Evolutionary conservation across 192 early-diverging fungal species (phyloP).

Genomic region (Linderina pennispora): DNA sequence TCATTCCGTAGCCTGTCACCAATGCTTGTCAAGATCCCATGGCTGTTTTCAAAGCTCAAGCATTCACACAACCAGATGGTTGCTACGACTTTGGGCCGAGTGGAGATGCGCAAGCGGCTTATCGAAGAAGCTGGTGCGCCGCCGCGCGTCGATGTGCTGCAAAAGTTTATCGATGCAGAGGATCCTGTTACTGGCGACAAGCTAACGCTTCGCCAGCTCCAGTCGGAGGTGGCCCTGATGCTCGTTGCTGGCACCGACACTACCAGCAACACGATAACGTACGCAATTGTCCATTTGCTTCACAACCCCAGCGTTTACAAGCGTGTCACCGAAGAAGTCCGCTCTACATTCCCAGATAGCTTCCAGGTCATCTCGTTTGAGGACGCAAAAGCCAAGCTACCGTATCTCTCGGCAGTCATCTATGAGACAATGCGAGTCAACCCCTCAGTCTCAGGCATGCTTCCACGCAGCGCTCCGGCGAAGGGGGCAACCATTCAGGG

Average conservation of each 20-base stretch:
- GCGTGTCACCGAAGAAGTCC: conserved; percentile 18
- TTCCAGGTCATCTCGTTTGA: conserved; percentile 14
- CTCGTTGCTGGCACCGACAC: conserved; percentile 46
- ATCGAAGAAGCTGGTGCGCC: neutral
- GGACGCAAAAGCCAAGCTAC: conserved; percentile 8
- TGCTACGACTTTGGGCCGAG: neutral
- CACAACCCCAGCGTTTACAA: conserved; percentile 14
- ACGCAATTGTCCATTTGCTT: conserved; percentile 29
- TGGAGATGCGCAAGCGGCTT: neutral
- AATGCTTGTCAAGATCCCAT: conserved; percentile 2
- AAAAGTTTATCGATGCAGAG: conserved; percentile 28
- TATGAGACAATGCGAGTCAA: conserved; percentile 35
- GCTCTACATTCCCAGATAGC: conserved; percentile 17
- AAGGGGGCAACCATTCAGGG: conserved; percentile 4
- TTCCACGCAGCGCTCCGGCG: conserved; percentile 18
- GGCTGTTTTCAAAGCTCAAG: conserved; percentile 3
- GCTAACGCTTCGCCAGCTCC: conserved; percentile 6
- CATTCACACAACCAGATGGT: conserved; percentile 2
- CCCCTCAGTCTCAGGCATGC: conserved; percentile 12
- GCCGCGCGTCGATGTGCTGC: conserved; percentile 24
- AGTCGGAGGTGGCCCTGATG: conserved; percentile 18
- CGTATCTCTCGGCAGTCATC: conserved; percentile 34
- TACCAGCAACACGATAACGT: conserved; percentile 36
- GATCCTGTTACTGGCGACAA: conserved; percentile 27
- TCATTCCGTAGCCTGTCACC: conserved; percentile 2